phyloP scores from a whole-genome alignment of 805 yeast genomes.

The Zygotorulaspora danielsina region DNA sequence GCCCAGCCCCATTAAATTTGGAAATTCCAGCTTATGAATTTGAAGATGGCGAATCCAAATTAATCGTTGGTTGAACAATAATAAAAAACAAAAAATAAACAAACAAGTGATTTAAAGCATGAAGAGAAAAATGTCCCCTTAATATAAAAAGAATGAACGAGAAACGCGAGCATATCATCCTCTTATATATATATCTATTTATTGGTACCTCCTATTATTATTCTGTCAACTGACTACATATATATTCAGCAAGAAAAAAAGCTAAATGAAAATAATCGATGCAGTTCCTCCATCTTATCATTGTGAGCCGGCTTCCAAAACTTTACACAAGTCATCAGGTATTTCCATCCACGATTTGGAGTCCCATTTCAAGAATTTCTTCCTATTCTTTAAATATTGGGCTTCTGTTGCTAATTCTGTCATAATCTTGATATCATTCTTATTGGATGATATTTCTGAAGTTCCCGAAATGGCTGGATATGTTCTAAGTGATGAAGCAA shows the following conservation, averaged over 20 bases:
- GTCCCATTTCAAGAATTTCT: slow-evolving; percentile 29
- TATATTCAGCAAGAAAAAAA: slow-evolving; percentile 13
- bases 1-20: slow-evolving; percentile 99
- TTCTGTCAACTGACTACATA: slow-evolving; percentile 8
- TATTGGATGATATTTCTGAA: slow-evolving; percentile 1
- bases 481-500: slow-evolving; percentile 11
- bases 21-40: slow-evolving; percentile 93
- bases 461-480: slow-evolving; percentile 4
- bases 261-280: slow-evolving; percentile 2
- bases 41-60: slow-evolving; percentile 61
- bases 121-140: slow-evolving; percentile 4
- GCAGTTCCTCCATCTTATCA: no score
- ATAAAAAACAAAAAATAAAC: slow-evolving; percentile 4
- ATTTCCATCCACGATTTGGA: slow-evolving; percentile 28
- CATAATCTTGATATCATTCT: slow-evolving; percentile 5
- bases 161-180: slow-evolving; percentile 17
- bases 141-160: slow-evolving; percentile 9
- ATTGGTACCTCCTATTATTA: slow-evolving; percentile 10
- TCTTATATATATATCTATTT: slow-evolving; percentile 15
- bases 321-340: slow-evolving; percentile 42
- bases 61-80: slow-evolving; percentile 73
- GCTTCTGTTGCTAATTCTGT: slow-evolving; percentile 9
- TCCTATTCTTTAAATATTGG: slow-evolving; percentile 14
- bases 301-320: no score
- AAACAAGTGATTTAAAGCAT: slow-evolving; percentile 2